Evolutionary conservation across 2,329 filamentous ascomycete genomes (phyloP), one percentile per base, ranked within the genome.

Genomic region (Chrysosporium queenslandicum): DNA sequence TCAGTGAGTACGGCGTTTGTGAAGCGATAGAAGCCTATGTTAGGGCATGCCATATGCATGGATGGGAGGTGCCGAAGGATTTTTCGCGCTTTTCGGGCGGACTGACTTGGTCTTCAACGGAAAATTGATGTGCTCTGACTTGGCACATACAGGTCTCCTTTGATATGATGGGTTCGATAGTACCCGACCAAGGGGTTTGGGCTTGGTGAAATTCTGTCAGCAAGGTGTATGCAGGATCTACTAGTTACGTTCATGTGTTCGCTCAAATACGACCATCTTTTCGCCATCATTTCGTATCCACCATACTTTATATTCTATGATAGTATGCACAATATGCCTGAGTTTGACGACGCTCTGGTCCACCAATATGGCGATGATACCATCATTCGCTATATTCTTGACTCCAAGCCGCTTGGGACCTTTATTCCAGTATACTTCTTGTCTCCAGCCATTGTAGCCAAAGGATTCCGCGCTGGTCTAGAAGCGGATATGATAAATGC

Each of bases 21-120:
- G 88, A 94, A 64, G 89, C 88, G 0, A 72, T 88, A 1, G 77
- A 81, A 0, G 88, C 87, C 2, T 95, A 85, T 62, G 71, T 74
- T 27, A 78, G 87, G 48, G 84, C 83, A 9, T 88, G 85, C 55
- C 58, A 56, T 0, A 59, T 68, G 3, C 89, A 94, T 68, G 83
- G 85, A 0, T 94, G 88, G 88, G 64, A 73, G 45, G 71, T 90
- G 2, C 86, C 87, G 0, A 64, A 68, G 3, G 84, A 84, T 39
- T 76, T 90, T 55, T 61, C 66, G 9, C 66, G 72, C 7, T 8
- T 18, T 36, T 45, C 45, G 49, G n/a, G 49, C 8, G 30, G 21
- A 5, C 11, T 9, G 25, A 18, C n/a, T 12, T 51, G 49, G 49
- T 43, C 48, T 41, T 14, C n/a, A 2, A 32, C 16, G 23, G 46